phyloP scores from a whole-genome alignment of 495 filamentous ascomycete species.

The Cryomyces antarcticus region DNA sequence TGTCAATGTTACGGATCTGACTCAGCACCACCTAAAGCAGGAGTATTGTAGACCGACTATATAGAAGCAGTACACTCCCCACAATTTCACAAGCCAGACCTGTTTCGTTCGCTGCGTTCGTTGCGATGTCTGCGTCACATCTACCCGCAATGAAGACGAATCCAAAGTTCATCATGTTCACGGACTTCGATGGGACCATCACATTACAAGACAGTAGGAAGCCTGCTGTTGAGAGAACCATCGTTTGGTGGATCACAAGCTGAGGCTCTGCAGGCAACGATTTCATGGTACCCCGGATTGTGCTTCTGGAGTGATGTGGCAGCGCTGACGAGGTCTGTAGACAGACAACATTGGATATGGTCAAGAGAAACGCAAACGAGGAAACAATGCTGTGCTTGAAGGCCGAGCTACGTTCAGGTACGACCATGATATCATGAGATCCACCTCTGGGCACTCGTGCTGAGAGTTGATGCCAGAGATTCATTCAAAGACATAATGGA shows the following conservation, averaged over 20 bases:
- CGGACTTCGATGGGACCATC: conserved; percentile 93
- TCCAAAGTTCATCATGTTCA: conserved; percentile 78
- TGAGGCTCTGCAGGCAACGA: conserved; percentile 47
- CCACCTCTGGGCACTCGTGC: not conserved
- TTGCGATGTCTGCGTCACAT: conserved; percentile 1
- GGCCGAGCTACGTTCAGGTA: conserved; percentile 51
- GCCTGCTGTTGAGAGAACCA: not conserved
- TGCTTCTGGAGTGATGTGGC: too few species aligned
- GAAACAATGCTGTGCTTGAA: conserved; percentile 52
- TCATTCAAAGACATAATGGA: conserved; percentile 78
- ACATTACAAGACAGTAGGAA: conserved; percentile 61
- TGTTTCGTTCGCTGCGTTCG: too few species aligned
- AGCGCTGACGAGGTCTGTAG: too few species aligned
- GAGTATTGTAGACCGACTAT: too few species aligned
- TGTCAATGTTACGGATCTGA: too few species aligned
- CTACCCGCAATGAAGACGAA: conserved; percentile 11
- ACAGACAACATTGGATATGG: conserved; percentile 88
- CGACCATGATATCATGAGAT: conserved; percentile 1
- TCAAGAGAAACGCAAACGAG: conserved; percentile 34
- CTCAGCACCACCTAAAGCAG: too few species aligned
- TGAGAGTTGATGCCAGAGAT: conserved; percentile 26
- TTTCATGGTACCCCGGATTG: conserved; percentile 36
- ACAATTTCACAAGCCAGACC: too few species aligned
- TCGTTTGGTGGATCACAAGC: not conserved
- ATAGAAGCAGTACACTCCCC: too few species aligned